phyloP scores from a whole-genome alignment of 805 yeast species.

The Wickerhamiella musiphila region DNA sequence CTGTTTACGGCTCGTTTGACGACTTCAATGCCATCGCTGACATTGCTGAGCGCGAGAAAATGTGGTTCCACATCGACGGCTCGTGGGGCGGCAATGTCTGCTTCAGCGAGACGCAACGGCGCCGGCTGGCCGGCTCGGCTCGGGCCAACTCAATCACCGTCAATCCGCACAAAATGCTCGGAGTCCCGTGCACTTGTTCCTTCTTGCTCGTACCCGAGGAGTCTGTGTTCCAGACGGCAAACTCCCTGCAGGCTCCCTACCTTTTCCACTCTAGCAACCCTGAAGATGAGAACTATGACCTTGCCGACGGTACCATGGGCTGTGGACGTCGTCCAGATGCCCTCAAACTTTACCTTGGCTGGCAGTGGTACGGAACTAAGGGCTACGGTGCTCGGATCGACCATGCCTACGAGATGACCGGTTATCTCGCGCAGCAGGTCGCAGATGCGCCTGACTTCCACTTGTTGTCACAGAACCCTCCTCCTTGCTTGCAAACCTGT shows the following conservation, averaged over 20 bases:
- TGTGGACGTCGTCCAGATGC: constrained; percentile 80
- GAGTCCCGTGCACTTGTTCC: constrained; percentile 57
- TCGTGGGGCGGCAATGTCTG: constrained; percentile 84
- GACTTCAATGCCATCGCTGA: constrained; percentile 37
- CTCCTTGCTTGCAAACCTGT: constrained; percentile 73
- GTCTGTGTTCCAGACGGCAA: constrained; percentile 45
- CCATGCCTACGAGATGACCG: constrained; percentile 50
- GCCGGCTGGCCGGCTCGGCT: constrained; percentile 40
- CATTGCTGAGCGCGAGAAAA: constrained; percentile 34
- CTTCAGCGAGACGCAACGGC: constrained; percentile 34
- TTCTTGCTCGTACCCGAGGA: constrained; percentile 60
- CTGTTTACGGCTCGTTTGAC: constrained; percentile 74
- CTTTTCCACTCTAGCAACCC: constrained; percentile 47
- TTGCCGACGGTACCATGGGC: constrained; percentile 85
- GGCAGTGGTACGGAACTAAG: constrained; percentile 58
- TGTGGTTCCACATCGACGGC: constrained; percentile 77
- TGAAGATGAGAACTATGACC: constrained; percentile 40
- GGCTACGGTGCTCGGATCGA: constrained; percentile 55
- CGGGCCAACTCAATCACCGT: constrained; percentile 60
- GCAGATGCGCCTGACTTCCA: constrained; percentile 28
- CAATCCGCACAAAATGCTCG: constrained; percentile 78
- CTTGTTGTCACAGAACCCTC: constrained; percentile 38
- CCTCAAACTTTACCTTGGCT: constrained; percentile 56
- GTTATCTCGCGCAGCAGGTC: constrained; percentile 38
- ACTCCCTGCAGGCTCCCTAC: constrained; percentile 66